Percentiles rank a stretch among this genome's conserved stretches.
phyloP scores from a whole-genome alignment of 2,329 filamentous ascomycete genomes.

The Penicillium capsulatum region DNA sequence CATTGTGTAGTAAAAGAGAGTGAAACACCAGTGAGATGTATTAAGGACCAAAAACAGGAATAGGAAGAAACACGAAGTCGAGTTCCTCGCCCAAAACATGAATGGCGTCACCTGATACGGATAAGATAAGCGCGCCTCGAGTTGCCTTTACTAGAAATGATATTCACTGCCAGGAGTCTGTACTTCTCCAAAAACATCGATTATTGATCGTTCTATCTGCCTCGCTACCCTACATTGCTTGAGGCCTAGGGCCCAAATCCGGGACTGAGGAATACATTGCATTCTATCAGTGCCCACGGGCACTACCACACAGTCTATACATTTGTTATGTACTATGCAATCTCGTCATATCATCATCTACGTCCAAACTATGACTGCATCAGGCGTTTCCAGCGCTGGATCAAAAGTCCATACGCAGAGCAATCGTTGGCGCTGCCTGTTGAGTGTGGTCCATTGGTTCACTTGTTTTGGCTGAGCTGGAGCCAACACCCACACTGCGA shows the following conservation, averaged over 20 bases:
- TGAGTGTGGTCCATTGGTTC: constrained; percentile 51
- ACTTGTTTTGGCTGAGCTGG: constrained; percentile 33
- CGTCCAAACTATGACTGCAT: not conserved
- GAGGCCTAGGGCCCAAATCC: too few species aligned
- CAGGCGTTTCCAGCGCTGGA: not conserved
- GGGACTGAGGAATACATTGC: not conserved
- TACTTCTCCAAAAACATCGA: too few species aligned
- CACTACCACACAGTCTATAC: too few species aligned
- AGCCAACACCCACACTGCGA: constrained; percentile 53
- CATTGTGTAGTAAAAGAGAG: too few species aligned
- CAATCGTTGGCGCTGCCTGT: constrained; percentile 69
- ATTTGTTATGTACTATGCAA: constrained; percentile 7
- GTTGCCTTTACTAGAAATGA: constrained; percentile 1
- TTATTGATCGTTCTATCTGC: too few species aligned
- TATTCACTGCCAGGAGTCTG: too few species aligned
- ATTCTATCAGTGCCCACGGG: not conserved
- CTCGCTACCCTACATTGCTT: too few species aligned
- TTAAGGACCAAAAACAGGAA: not conserved
- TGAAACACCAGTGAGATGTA: too few species aligned
- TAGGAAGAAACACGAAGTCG: not conserved
- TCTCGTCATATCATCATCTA: constrained; percentile 10
- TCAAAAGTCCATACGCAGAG: constrained; percentile 89
- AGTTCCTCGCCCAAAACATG: constrained; percentile 1
- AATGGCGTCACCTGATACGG: constrained; percentile 17
- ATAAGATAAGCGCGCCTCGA: constrained; percentile 16